Evolutionary conservation across 73 alveolate species (phyloP), one percentile per base, ranked within the genome.

Genomic region (Stentor roeselii): DNA sequence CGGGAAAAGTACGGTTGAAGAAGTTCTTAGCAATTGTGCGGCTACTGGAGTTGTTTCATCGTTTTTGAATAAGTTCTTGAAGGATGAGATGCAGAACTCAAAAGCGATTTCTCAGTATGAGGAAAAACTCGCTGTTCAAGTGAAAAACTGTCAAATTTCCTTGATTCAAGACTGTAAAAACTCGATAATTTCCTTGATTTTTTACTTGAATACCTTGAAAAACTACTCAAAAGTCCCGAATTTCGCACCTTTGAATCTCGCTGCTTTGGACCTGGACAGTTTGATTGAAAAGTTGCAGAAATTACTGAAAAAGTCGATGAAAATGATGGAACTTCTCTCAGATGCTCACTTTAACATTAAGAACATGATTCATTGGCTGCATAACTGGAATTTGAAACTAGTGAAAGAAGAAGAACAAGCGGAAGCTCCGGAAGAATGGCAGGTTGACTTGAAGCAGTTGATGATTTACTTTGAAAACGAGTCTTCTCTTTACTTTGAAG

Each of bases 391-490:
- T 67, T 27, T 67, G 14, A 67, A 32, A 32, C 80, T 67, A 34
- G 37, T 21, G 1, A 67, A 67, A 67, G 80, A 67, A 67, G 80
- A 67, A 30, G 80, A 67, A 32, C 80, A 67, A 67, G 80, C 80
- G 14, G 80, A 67, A 21, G 41, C n/a, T 1, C 37, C 37, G 14
- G 80, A 67, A 67, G 80, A 67, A 32, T 67, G 41, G 2, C 50
- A 36, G 0, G 80, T 67, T 14, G 34, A 67, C 34, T 11, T 67
- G 41, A 67, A 67, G 34, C n/a, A 67, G 41, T 32, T 67, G 1
- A 21, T 67, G 34, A 32, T 27, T 34, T 67, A 21, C 34, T 67
- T 67, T 27, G 21, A 32, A 21, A 32, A 67, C 80, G 15, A 36
- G 14, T n/a, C 21, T 30, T 27, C 41, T 21, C 11, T 67, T n/a